Conservation (phyloP, 75 land plant genomes). For the Pseudotsuga menziesii region DNA sequence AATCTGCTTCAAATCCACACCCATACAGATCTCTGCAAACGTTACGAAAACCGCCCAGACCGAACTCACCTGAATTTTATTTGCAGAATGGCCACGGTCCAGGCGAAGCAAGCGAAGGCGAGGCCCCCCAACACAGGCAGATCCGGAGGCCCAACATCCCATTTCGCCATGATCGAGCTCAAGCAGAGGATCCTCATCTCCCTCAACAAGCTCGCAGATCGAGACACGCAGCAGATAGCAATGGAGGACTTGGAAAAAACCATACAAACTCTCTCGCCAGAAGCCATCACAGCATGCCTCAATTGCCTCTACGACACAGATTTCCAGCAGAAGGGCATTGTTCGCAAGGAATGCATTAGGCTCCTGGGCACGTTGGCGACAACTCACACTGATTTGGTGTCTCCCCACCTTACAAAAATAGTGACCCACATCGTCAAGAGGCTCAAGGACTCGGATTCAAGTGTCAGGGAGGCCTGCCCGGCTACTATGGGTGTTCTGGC, state of each 20-base stretch:
- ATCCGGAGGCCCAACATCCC: constrained; percentile 36
- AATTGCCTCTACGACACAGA: constrained; percentile 54
- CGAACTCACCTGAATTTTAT: no score
- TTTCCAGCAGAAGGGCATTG: constrained; percentile 40
- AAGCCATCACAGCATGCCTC: constrained; percentile 62
- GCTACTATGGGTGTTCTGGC: constrained; percentile 54
- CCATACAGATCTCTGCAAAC: no score
- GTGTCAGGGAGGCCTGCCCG: constrained; percentile 67
- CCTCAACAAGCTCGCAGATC: constrained; percentile 74
- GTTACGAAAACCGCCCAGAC: no score
- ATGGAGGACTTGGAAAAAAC: constrained; percentile 57
- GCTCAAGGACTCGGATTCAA: constrained; percentile 70
- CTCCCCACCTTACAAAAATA: constrained; percentile 63
- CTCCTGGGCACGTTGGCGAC: constrained; percentile 40
- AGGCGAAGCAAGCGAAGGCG: background rate
- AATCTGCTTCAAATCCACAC: no score
- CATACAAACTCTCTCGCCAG: constrained; percentile 40
- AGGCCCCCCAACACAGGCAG: background rate
- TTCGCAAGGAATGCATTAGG: constrained; percentile 54
- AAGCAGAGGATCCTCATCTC: constrained; percentile 67
- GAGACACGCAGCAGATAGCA: constrained; percentile 88
- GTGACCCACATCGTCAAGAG: constrained; percentile 46
- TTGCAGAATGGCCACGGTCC: no score
- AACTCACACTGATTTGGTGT: constrained; percentile 38
- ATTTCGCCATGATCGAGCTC: constrained; percentile 75